phyloP scores from a whole-genome alignment of 2,329 filamentous ascomycete species.

The Cytospora leucostoma region DNA sequence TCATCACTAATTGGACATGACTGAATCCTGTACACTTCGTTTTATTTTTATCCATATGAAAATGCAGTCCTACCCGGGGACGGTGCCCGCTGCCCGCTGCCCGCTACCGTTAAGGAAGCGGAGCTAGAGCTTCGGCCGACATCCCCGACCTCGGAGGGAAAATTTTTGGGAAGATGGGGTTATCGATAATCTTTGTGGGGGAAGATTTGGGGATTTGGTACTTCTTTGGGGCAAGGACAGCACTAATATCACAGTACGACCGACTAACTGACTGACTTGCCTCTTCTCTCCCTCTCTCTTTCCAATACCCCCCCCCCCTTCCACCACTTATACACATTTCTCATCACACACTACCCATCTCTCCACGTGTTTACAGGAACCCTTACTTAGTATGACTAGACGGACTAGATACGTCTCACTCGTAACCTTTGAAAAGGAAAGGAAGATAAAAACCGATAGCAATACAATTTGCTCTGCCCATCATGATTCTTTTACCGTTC shows the following conservation, averaged over 20 bases:
- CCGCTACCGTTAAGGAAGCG: neutral
- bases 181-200: no score
- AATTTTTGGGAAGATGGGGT: neutral
- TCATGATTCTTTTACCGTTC: no score
- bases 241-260: no score
- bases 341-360: neutral
- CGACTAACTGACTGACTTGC: no score
- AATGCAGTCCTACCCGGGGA: neutral
- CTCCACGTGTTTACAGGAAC: neutral
- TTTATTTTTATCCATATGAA: neutral
- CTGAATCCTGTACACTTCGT: neutral
- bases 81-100: neutral
- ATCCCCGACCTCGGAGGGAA: neutral
- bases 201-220: no score
- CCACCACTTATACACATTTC: no score
- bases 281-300: no score
- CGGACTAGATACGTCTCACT: neutral
- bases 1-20: neutral
- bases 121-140: constrained; percentile 1
- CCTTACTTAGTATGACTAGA: neutral
- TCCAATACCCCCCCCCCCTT: no score
- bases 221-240: no score
- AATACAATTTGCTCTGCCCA: no score
- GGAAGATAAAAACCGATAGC: neutral
- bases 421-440: neutral